Evolutionary conservation across 140 eudicot genomes (phyloP), one percentile per base, ranked within the genome.

Genomic region (Stevia rebaudiana): DNA sequence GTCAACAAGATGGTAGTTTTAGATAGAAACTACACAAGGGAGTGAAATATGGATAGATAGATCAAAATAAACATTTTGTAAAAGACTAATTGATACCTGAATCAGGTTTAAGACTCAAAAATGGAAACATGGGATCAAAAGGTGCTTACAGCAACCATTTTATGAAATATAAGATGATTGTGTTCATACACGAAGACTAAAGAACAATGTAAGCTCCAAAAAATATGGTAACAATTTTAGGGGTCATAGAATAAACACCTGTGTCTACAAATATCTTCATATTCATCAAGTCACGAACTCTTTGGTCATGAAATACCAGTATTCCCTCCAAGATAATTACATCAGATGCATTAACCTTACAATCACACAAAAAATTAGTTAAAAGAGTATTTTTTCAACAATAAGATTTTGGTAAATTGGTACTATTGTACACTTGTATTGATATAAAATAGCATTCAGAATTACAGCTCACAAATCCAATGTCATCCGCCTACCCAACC

Each of bases 201-300:
- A 52, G 37, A 55, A 10, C 17, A 57, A 36, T 33, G 44, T 4
- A 57, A 17, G 49, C 71, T 3, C 31, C 11, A 52, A 17, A 66
- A 42, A 43, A 50, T 33, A 53, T 24, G 15, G 55, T 49, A 70
- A 53, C 41, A 28, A 47, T 23, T n/a, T n/a, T 43, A 54, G 13
- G 4, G 25, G 33, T 33, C 23, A 59, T 50, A 19, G 25, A 39
- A 49, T 30, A 40, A 49, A 60, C 55, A 92, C 98, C 98, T 77
- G 96, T 79, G 71, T 92, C 98, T 53, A 92, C 98, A 79, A 92
- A 92, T 64, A 92, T 85, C 83, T 92, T 92, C 98, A 92, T 88
- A 70, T 80, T 92, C 98, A 92, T 92, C 69, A 88, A 72, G 82
- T 88, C 80, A 62, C 98, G 87, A 28, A 92, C 96, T 25, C 96